A percentile compares a stretch with the other conserved stretches of the same genome.
Conservation (phyloP, 2,329 filamentous ascomycete genomes). For the Sporothrix protearum region DNA sequence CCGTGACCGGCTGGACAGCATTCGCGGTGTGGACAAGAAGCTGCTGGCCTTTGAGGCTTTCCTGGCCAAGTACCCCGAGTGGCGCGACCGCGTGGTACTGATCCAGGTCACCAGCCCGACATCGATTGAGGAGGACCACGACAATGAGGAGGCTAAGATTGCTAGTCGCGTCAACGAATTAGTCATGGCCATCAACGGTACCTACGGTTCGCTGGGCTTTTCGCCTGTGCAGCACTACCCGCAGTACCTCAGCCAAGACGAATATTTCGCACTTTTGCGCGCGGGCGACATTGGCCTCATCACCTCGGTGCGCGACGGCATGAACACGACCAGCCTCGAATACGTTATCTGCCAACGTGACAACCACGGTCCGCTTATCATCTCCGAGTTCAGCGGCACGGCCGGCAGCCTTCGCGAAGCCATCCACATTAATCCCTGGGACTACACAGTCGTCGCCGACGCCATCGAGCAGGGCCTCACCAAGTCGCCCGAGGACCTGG, state of each 20-base stretch:
- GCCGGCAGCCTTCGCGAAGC: constrained; percentile 80
- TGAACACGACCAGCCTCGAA: constrained; percentile 96
- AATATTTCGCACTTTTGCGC: constrained; percentile 92
- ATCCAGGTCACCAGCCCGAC: constrained; percentile 93
- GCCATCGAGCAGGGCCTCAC: constrained; percentile 78
- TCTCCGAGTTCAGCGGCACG: constrained; percentile 95
- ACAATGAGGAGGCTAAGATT: constrained; percentile 74
- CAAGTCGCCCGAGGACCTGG: constrained; percentile 65
- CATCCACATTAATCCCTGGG: constrained; percentile 97
- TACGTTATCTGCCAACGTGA: constrained; percentile 91
- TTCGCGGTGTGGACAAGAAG: constrained; percentile 92
- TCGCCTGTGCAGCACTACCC: constrained; percentile 92
- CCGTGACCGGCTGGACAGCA: constrained; percentile 87
- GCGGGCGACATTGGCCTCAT: constrained; percentile 89
- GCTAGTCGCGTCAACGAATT: constrained; percentile 86
- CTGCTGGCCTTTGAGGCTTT: constrained; percentile 91
- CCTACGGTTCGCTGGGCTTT: constrained; percentile 82
- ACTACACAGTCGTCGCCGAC: constrained; percentile 76
- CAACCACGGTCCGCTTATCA: constrained; percentile 79
- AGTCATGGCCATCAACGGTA: constrained; percentile 86
- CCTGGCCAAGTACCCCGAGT: constrained; percentile 84
- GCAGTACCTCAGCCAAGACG: constrained; percentile 82
- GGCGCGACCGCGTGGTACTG: constrained; percentile 85
- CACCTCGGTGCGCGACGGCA: constrained; percentile 91
- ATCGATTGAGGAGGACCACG: constrained; percentile 71